Evolutionary conservation across 495 filamentous ascomycete genomes (phyloP).

Genomic region (Aspergillus nanangensis): DNA sequence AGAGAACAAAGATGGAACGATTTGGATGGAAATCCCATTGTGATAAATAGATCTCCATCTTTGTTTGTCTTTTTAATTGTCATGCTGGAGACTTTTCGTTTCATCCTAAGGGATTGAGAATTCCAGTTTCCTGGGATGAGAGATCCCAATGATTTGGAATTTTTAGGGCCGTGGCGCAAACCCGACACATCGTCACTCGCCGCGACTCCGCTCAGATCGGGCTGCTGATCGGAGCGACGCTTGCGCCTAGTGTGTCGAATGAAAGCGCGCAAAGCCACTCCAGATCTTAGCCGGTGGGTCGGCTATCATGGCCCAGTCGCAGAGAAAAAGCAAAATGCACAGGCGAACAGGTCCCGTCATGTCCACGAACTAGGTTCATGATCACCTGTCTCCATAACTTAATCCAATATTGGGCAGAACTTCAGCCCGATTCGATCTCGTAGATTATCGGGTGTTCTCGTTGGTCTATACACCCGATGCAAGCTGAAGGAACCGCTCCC

Average conservation of each 20-base stretch:
- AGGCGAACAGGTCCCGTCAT: slow-evolving; percentile 16
- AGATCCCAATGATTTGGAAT: slow-evolving; percentile 18
- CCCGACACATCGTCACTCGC: slow-evolving; percentile 12
- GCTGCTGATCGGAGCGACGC: slow-evolving; percentile 17
- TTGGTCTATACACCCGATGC: slow-evolving; percentile 9
- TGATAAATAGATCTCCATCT: slow-evolving; percentile 20
- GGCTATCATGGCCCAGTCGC: slow-evolving; percentile 7
- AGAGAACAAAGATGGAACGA: neutral
- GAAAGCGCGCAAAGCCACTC: slow-evolving; percentile 4
- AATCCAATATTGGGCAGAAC: slow-evolving; percentile 15
- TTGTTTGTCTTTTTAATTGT: slow-evolving; percentile 8
- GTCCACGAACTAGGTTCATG: slow-evolving; percentile 16
- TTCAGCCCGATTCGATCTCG: slow-evolving; percentile 12
- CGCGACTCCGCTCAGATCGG: slow-evolving; percentile 17
- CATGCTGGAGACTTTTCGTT: slow-evolving; percentile 11
- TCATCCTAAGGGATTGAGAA: slow-evolving; percentile 3
- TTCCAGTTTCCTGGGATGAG: slow-evolving; percentile 18
- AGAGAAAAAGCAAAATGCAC: slow-evolving; percentile 7
- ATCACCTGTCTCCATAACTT: slow-evolving; percentile 16
- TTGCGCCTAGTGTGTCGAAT: slow-evolving; percentile 13
- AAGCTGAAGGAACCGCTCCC: too few species aligned
- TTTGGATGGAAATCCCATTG: neutral
- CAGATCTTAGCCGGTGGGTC: slow-evolving; percentile 18
- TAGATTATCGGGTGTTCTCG: neutral
- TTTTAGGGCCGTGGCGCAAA: slow-evolving; percentile 17